Percentiles rank a stretch among this genome's conserved stretches.
phyloP scores from a whole-genome alignment of 352 stramenopile genomes.

The Phytopythium aichiense region DNA sequence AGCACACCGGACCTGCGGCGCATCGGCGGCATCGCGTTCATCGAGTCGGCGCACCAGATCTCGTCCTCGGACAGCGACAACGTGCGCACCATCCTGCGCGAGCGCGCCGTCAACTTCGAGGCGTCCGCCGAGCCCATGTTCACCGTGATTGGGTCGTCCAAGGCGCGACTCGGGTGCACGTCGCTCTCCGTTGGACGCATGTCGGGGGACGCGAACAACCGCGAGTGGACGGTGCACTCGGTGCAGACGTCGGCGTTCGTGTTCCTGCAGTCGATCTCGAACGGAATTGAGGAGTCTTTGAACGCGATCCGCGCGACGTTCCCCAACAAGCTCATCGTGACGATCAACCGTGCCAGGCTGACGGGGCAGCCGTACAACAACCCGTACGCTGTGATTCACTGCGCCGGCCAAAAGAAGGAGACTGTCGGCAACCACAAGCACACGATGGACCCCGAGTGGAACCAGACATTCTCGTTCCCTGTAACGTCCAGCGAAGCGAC shows the following conservation, averaged over 20 bases:
- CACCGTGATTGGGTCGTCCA: constrained; percentile 69
- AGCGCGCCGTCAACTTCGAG: constrained; percentile 84
- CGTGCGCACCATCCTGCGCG: constrained; percentile 53
- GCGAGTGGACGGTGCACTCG: constrained; percentile 80
- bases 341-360: constrained; percentile 75
- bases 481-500: constrained; percentile 70
- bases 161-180: constrained; percentile 63
- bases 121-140: constrained; percentile 82
- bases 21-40: constrained; percentile 79
- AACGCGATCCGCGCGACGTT: constrained; percentile 79
- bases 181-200: constrained; percentile 77
- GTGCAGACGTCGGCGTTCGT: constrained; percentile 87
- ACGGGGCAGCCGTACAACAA: constrained; percentile 88
- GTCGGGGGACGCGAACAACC: constrained; percentile 63
- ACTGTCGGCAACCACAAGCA: constrained; percentile 85
- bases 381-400: constrained; percentile 75
- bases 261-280: constrained; percentile 76
- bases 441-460: constrained; percentile 89
- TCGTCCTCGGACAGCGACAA: constrained; percentile 49
- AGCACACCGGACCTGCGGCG: constrained; percentile 50
- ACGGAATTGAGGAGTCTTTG: constrained; percentile 70
- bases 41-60: constrained; percentile 75
- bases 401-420: constrained; percentile 84
- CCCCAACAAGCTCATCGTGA: constrained; percentile 89
- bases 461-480: constrained; percentile 87